phyloP scores from a whole-genome alignment of 768 basidiomycete genomes.

The Boletus patriciae region DNA sequence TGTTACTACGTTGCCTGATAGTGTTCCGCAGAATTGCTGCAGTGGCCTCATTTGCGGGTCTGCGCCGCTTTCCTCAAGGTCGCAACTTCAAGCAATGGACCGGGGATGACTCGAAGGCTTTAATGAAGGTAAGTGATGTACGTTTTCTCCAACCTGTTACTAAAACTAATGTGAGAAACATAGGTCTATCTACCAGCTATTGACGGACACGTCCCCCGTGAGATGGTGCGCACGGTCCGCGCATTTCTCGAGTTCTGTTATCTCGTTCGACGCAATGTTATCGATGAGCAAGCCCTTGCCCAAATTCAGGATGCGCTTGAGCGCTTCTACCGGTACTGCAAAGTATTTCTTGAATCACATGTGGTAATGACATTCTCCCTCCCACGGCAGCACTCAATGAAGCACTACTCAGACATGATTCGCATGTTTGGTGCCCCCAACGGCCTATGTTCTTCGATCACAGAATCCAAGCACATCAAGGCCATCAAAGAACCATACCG shows the following conservation, averaged over 20 bases:
- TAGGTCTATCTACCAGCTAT: conserved; percentile 16
- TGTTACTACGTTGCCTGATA: neutral
- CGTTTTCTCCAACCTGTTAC: no score
- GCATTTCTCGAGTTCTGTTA: conserved; percentile 36
- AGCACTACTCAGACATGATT: conserved; percentile 29
- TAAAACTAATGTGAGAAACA: no score
- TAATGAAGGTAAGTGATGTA: conserved; percentile 34
- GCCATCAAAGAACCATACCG: conserved; percentile 34
- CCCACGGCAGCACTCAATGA: conserved; percentile 33
- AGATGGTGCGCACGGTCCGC: conserved; percentile 18
- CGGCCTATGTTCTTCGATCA: conserved; percentile 38
- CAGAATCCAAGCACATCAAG: conserved; percentile 37
- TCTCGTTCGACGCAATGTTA: conserved; percentile 17
- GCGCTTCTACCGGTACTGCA: conserved; percentile 21
- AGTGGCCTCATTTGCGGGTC: conserved; percentile 27
- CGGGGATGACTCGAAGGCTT: conserved; percentile 37
- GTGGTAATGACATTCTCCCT: conserved; percentile 25
- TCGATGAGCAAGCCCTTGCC: conserved; percentile 17
- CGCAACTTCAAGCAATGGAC: conserved; percentile 38
- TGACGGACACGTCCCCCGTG: conserved; percentile 17
- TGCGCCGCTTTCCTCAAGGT: conserved; percentile 33
- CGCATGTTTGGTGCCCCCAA: conserved; percentile 33
- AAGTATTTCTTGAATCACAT: conserved; percentile 15
- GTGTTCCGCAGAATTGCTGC: neutral
- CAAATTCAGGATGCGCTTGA: conserved; percentile 17